Evolutionary conservation across 495 filamentous ascomycete species (phyloP).

Genomic region (Physcia stellaris): DNA sequence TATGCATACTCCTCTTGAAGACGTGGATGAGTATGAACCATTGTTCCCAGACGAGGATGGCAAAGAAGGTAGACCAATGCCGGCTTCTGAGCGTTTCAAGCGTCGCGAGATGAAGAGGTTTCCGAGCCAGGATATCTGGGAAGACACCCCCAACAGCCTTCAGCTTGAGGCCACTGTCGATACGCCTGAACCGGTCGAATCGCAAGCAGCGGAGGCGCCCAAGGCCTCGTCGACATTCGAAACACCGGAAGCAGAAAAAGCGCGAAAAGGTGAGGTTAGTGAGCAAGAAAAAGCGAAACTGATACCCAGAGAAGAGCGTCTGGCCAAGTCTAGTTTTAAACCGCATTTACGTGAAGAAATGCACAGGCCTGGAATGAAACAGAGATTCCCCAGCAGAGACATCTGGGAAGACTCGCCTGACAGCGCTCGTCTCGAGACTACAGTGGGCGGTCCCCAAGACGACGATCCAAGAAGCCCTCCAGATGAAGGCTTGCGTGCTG

Average conservation of each 20-base stretch:
- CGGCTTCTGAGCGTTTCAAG: slow-evolving; percentile 47
- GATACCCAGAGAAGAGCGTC: slow-evolving; percentile 30
- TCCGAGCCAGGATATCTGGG: slow-evolving; percentile 92
- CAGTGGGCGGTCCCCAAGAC: slow-evolving; percentile 49
- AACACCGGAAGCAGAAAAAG: slow-evolving; percentile 40
- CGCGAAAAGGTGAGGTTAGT: slow-evolving; percentile 32
- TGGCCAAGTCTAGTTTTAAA: slow-evolving; percentile 28
- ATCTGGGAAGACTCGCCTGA: slow-evolving; percentile 95
- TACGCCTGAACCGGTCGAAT: slow-evolving; percentile 52
- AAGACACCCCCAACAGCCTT: slow-evolving; percentile 82
- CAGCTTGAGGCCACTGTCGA: slow-evolving; percentile 75
- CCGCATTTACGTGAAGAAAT: slow-evolving; percentile 26
- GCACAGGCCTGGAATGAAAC: slow-evolving; percentile 40
- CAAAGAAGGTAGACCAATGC: slow-evolving; percentile 39
- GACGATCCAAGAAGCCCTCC: slow-evolving; percentile 24
- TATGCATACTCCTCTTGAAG: slow-evolving; percentile 59
- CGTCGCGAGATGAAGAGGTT: slow-evolving; percentile 61
- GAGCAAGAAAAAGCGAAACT: slow-evolving; percentile 35
- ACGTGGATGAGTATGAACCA: slow-evolving; percentile 90
- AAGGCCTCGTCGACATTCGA: slow-evolving; percentile 30
- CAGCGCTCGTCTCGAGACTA: slow-evolving; percentile 66
- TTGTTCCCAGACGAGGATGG: slow-evolving; percentile 75
- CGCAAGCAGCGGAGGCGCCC: slow-evolving; percentile 14
- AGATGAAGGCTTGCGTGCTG: slow-evolving; percentile 16
- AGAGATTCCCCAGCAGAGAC: slow-evolving; percentile 84